These are phyloP conservation scores for Cryptosporidium tyzzeri DNA, from an alignment of 169 alveolate species.

Conservation along the genomic window DNA sequence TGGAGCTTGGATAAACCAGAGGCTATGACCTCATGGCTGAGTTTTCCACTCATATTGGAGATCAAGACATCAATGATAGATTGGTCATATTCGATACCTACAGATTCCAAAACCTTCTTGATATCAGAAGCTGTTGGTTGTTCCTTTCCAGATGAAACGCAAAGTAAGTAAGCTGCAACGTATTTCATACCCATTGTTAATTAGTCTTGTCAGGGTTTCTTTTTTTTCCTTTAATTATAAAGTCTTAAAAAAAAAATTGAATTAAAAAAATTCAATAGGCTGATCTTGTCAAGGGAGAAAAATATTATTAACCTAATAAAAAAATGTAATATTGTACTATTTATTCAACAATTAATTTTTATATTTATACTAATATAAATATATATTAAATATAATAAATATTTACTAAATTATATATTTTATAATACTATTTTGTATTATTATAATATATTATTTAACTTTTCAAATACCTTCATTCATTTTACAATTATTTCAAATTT, in stretches of 20 bases:
- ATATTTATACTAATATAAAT: not conserved
- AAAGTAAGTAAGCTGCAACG: conserved; percentile 84
- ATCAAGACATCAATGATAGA: conserved; percentile 74
- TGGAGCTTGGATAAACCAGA: conserved; percentile 77
- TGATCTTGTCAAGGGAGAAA: not conserved
- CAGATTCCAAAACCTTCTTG: conserved; percentile 77
- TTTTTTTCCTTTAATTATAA: not conserved
- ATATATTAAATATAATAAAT: no score
- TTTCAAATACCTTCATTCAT: not conserved
- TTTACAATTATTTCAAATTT: not conserved
- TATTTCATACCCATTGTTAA: conserved; percentile 80
- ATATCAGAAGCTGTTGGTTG: conserved; percentile 79
- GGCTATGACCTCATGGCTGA: conserved; percentile 80
- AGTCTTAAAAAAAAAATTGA: conserved; percentile 25
- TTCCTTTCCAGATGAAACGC: conserved; percentile 81
- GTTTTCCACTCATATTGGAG: conserved; percentile 78
- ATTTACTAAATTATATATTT: not conserved
- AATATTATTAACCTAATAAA: no score
- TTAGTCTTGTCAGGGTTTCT: conserved; percentile 1
- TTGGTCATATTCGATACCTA: conserved; percentile 79
- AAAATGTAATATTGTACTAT: not conserved
- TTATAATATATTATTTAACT: not conserved
- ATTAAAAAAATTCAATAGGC: not conserved
- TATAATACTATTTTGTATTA: not conserved
- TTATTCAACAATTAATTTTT: no score